Conservation (phyloP, 2,329 filamentous ascomycete genomes). For the Diaporthe australafricana region DNA sequence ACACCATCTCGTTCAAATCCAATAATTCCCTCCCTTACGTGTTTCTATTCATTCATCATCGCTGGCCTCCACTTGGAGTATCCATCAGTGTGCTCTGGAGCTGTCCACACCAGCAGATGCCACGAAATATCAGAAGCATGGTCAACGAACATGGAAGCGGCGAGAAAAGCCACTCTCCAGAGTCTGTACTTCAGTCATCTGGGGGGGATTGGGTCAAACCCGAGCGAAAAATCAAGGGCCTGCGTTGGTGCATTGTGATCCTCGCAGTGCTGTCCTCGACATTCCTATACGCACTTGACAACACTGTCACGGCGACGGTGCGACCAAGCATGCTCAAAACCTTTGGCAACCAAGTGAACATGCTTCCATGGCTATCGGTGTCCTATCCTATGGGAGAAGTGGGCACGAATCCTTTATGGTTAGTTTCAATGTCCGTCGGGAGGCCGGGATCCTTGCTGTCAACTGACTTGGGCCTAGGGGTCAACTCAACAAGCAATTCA, state of each 20-base stretch:
- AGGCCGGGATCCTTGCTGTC: neutral
- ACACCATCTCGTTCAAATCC: too few species aligned
- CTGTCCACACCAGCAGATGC: too few species aligned
- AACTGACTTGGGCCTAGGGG: neutral
- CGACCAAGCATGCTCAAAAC: neutral
- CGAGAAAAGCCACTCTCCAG: too few species aligned
- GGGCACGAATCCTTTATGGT: constrained; percentile 12
- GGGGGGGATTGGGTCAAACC: too few species aligned
- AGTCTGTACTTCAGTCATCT: too few species aligned
- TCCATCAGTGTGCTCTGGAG: too few species aligned
- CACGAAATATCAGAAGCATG: too few species aligned
- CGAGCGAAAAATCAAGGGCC: neutral
- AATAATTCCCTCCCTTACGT: too few species aligned
- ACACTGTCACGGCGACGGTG: neutral
- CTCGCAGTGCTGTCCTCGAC: neutral
- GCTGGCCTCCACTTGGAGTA: too few species aligned
- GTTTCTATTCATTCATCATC: too few species aligned
- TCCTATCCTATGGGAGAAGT: constrained; percentile 2
- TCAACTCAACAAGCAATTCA: neutral
- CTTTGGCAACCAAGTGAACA: neutral
- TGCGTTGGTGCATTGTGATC: neutral
- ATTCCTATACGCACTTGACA: neutral
- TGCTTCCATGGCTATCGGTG: neutral
- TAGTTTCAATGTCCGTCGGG: neutral
- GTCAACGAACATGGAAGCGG: too few species aligned